phyloP scores from a whole-genome alignment of 2,329 filamentous ascomycete genomes.

The Xylaria sp. region DNA sequence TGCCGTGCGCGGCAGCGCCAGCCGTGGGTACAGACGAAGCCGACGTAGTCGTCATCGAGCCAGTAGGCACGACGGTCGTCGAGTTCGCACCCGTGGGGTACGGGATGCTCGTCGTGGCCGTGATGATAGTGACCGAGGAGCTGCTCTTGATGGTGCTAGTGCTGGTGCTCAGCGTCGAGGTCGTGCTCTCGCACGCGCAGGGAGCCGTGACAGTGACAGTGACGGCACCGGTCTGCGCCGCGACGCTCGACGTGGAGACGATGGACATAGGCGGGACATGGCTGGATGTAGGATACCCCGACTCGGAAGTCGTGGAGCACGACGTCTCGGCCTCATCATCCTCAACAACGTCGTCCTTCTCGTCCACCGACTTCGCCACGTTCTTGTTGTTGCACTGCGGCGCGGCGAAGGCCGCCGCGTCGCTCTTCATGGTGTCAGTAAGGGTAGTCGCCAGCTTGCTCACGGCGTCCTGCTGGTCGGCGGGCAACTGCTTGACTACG shows the following conservation, averaged over 20 bases:
- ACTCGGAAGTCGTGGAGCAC: not conserved
- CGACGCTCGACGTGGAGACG: not conserved
- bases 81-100: constrained; percentile 37
- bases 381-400: not conserved
- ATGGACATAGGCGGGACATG: not conserved
- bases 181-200: constrained; percentile 25
- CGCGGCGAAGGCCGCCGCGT: constrained; percentile 34
- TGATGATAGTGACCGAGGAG: not conserved
- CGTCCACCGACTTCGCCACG: not conserved
- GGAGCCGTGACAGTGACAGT: constrained; percentile 41
- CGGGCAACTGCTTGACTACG: constrained; percentile 40
- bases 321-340: not conserved
- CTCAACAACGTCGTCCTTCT: not conserved
- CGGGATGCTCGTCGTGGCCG: not conserved
- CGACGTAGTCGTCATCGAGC: constrained; percentile 27
- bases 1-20: constrained; percentile 36
- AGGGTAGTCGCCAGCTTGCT: constrained; percentile 31
- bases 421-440: constrained; percentile 32
- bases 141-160: not conserved
- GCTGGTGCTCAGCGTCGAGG: not conserved
- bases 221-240: not conserved
- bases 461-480: constrained; percentile 34
- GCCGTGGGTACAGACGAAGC: constrained; percentile 39
- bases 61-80: constrained; percentile 37
- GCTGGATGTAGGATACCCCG: too few species aligned